Evolutionary conservation across 257 asterid species (phyloP).

Genomic region (Plantago major): DNA sequence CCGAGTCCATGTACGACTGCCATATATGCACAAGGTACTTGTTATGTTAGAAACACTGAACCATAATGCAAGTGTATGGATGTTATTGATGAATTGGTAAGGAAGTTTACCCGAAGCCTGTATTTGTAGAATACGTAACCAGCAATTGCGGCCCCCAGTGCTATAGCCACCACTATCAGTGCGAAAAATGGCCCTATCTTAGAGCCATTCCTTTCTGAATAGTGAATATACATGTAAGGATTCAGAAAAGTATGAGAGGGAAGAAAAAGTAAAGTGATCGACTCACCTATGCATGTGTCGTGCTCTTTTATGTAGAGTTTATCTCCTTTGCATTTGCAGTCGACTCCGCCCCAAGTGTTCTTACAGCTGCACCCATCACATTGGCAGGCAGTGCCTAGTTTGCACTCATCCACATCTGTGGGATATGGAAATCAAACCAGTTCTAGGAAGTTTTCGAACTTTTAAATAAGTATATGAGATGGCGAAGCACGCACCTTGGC

Average conservation of each 20-base stretch:
- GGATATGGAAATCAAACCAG: too few species aligned
- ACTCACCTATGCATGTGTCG: constrained; percentile 84
- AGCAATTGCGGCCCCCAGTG: constrained; percentile 44
- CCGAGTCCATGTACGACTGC: constrained; percentile 97
- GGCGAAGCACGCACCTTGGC: constrained; percentile 40
- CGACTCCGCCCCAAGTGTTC: constrained; percentile 80
- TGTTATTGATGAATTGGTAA: neutral
- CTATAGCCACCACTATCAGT: constrained; percentile 49
- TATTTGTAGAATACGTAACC: constrained; percentile 90
- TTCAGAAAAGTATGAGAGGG: constrained; percentile 4
- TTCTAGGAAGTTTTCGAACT: too few species aligned
- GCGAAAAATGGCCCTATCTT: constrained; percentile 48
- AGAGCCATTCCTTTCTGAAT: constrained; percentile 65
- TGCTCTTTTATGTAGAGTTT: constrained; percentile 75
- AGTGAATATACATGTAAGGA: neutral
- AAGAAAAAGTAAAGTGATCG: neutral
- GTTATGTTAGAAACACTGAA: neutral
- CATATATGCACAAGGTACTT: neutral
- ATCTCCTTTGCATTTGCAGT: constrained; percentile 62
- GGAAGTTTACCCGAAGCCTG: constrained; percentile 59
- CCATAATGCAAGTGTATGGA: neutral
- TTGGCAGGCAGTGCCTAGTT: constrained; percentile 54
- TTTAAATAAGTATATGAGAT: too few species aligned
- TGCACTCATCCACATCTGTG: constrained; percentile 82
- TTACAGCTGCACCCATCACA: constrained; percentile 85